Percentiles rank a stretch among this genome's conserved stretches.
Conservation (phyloP, 257 asterid species). For the Primulina huaijiensis region DNA sequence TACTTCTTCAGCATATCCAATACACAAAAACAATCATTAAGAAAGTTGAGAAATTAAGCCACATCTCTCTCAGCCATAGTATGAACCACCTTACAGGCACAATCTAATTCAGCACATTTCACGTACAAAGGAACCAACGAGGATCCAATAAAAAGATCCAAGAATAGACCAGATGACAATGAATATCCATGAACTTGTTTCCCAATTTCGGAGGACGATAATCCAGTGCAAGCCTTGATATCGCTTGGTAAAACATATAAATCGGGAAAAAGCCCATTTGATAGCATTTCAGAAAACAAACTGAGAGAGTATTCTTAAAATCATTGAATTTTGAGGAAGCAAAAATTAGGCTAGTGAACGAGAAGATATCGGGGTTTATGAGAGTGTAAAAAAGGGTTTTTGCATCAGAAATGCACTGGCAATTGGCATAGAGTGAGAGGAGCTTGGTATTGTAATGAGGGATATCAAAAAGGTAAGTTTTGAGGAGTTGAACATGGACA, state of each 20-base stretch:
- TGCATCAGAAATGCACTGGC: conserved; percentile 44
- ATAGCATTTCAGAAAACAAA: conserved; percentile 48
- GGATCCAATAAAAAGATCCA: conserved; percentile 64
- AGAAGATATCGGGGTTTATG: conserved; percentile 40
- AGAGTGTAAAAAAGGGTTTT: conserved; percentile 37
- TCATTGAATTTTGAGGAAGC: conserved; percentile 55
- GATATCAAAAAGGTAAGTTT: conserved; percentile 44
- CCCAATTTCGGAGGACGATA: conserved; percentile 43
- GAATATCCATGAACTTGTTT: conserved; percentile 75
- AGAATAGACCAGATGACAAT: conserved; percentile 49
- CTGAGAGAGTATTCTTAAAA: conserved; percentile 39
- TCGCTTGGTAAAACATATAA: conserved; percentile 62
- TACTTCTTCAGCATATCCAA: too few species aligned
- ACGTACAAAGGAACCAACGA: conserved; percentile 70
- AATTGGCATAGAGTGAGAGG: conserved; percentile 54
- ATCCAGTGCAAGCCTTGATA: conserved; percentile 67
- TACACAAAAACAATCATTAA: too few species aligned
- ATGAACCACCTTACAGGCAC: conserved; percentile 55
- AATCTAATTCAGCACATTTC: conserved; percentile 44
- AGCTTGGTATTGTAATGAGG: conserved; percentile 46
- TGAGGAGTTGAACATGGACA: conserved; percentile 55
- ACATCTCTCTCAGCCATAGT: conserved; percentile 56
- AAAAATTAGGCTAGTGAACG: conserved; percentile 55
- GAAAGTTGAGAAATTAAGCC: background rate
- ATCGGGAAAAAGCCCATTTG: conserved; percentile 47